These are phyloP conservation scores for Mucor lusitanicus DNA, from an alignment of 371 early-diverging fungal species.

Conservation along the genomic window DNA sequence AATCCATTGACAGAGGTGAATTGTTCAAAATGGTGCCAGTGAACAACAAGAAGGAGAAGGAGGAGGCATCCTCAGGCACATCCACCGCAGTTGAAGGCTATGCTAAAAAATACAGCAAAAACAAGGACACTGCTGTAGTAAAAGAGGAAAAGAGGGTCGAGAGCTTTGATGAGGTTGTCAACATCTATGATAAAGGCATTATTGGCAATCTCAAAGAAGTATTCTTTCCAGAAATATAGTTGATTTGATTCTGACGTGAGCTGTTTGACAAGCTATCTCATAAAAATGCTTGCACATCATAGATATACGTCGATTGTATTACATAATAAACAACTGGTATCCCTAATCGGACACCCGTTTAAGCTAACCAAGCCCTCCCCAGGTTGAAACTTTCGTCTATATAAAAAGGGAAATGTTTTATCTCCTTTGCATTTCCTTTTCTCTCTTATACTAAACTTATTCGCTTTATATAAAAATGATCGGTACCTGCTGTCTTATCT, in stretches of 20 bases:
- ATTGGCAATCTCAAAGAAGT: constrained; percentile 50
- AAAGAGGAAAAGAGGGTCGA: constrained; percentile 22
- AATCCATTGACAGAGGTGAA: constrained; percentile 66
- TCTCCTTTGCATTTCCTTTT: neutral
- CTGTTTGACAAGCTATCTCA: too few species aligned
- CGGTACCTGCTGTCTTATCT: constrained; percentile 48
- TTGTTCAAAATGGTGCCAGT: constrained; percentile 32
- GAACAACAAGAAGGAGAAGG: neutral
- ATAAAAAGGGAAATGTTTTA: neutral
- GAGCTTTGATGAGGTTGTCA: constrained; percentile 60
- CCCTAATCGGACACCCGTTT: neutral
- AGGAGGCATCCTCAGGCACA: neutral
- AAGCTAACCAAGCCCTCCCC: constrained; percentile 14
- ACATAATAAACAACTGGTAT: neutral
- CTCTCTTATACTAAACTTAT: constrained; percentile 1
- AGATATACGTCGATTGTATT: neutral
- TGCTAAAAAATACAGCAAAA: constrained; percentile 24
- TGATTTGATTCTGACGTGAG: too few species aligned
- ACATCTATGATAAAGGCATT: constrained; percentile 67
- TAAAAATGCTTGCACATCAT: too few species aligned
- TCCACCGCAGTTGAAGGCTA: constrained; percentile 14
- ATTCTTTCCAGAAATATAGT: constrained; percentile 19
- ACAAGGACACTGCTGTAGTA: constrained; percentile 17
- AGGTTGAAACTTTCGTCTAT: neutral
- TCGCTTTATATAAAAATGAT: constrained; percentile 23